Conservation (phyloP, 192 early-diverging fungal species). For the Coemansia sp. region DNA sequence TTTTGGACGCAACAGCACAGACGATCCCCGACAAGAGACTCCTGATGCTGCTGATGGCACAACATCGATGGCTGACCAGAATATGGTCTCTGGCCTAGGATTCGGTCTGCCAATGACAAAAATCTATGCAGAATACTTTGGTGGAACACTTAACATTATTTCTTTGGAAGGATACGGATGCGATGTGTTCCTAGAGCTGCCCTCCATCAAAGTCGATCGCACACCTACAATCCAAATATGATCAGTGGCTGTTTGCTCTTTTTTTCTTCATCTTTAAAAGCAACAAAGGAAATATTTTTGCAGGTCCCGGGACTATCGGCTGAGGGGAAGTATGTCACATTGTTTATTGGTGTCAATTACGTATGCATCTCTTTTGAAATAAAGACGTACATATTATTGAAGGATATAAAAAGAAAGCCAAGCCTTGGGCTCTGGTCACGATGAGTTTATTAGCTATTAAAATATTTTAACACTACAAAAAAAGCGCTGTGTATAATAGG, state of each 20-base stretch:
- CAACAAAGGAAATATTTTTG: background rate
- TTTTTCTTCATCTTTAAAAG: background rate
- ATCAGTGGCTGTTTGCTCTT: no score
- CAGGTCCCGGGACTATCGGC: background rate
- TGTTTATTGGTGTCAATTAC: background rate
- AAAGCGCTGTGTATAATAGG: background rate
- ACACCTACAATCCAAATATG: constrained; percentile 19
- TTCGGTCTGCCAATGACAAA: constrained; percentile 42
- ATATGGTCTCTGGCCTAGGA: constrained; percentile 28
- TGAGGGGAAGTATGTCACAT: background rate
- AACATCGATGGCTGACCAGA: background rate
- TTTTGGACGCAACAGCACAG: constrained; percentile 55
- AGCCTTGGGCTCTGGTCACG: background rate
- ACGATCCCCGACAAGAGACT: background rate
- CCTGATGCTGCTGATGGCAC: background rate
- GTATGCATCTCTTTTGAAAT: background rate
- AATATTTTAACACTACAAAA: background rate
- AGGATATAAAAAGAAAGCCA: background rate
- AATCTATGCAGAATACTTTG: constrained; percentile 41
- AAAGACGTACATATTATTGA: background rate
- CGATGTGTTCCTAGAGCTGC: constrained; percentile 39
- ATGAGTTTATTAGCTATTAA: background rate
- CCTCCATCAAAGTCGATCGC: constrained; percentile 22
- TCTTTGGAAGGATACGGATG: constrained; percentile 31
- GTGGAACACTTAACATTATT: constrained; percentile 29